Evolutionary conservation across 352 stramenopile genomes (phyloP), one percentile per base, ranked within the genome.

Genomic region (Poterioochromonas sp.): DNA sequence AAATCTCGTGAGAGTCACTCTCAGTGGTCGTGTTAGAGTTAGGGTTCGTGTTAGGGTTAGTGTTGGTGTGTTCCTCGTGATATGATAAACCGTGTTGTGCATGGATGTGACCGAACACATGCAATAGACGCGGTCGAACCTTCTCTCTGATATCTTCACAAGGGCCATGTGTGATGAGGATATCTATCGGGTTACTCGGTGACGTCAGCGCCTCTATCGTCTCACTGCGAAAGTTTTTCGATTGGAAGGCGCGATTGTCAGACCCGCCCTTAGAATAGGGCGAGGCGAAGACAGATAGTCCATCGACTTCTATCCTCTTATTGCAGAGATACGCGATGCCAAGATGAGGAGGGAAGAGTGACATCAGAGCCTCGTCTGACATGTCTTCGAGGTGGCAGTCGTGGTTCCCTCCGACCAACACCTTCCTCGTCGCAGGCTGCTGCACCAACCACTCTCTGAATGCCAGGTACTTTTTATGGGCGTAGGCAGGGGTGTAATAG

Each of bases 141-240:
- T 11, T 64, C 2, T 64, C 53, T 34, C 29, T 8, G 2, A 64
- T 35, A 11, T 64, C 18, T 11, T 32, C 18, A 35, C 53, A 64
- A 64, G 12, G 53, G 18, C 53, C 53, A 64, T 64, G 53, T 64
- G 53, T 64, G 29, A 64, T 35, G 53, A 64, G 53, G 29, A 64
- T 64, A 32, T 64, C 53, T 26, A 64, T 26, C 11, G 11, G 2
- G 29, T 3, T 32, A 64, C 8, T 26, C 29, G 8, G 8, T 32
- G 18, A 32, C n/a, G 2, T 15, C 3, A 26, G 2, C 11, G 53
- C 53, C n/a, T 64, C 53, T 20, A 20, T 8, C 8, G 44, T 53
- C 44, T 53, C 44, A 20, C 8, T 20, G 29, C 3, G 29, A 32
- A 64, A 64, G 2, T 64, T 3, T 32, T 3, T 3, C 11, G 53